Evolutionary conservation across 2,329 filamentous ascomycete genomes (phyloP).

Genomic region (Colletotrichum nymphaeae): DNA sequence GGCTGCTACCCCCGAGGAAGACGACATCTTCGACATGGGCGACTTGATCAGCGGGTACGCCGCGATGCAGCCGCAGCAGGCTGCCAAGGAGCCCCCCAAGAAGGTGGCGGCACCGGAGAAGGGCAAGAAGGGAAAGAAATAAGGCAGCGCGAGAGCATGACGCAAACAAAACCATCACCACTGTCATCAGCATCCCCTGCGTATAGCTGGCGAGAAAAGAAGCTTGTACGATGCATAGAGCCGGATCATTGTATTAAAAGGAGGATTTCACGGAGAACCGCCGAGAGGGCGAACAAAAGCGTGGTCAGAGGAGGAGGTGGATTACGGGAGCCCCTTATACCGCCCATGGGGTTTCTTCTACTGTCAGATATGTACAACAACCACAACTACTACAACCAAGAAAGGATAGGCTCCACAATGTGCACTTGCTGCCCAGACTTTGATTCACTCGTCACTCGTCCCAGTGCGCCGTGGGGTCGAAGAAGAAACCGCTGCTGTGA

Average conservation of each 20-base stretch:
- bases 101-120: constrained; percentile 50
- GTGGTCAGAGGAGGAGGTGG: constrained; percentile 19
- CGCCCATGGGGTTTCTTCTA: constrained; percentile 27
- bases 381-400: constrained; percentile 9
- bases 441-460: neutral
- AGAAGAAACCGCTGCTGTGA: constrained; percentile 12
- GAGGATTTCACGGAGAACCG: neutral
- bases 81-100: constrained; percentile 48
- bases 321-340: constrained; percentile 27
- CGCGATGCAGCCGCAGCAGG: constrained; percentile 40
- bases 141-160: constrained; percentile 39
- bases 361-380: constrained; percentile 40
- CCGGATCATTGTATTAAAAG: neutral
- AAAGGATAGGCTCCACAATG: constrained; percentile 18
- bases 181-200: neutral
- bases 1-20: constrained; percentile 30
- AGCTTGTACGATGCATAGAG: constrained; percentile 28
- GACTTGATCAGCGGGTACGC: constrained; percentile 65
- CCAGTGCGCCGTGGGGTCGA: constrained; percentile 11
- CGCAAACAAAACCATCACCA: constrained; percentile 38
- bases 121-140: constrained; percentile 60
- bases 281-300: neutral
- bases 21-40: constrained; percentile 49
- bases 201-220: neutral
- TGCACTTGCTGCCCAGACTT: constrained; percentile 19